phyloP scores from a whole-genome alignment of 2,329 filamentous ascomycete genomes.

The Epichloe festucae region DNA sequence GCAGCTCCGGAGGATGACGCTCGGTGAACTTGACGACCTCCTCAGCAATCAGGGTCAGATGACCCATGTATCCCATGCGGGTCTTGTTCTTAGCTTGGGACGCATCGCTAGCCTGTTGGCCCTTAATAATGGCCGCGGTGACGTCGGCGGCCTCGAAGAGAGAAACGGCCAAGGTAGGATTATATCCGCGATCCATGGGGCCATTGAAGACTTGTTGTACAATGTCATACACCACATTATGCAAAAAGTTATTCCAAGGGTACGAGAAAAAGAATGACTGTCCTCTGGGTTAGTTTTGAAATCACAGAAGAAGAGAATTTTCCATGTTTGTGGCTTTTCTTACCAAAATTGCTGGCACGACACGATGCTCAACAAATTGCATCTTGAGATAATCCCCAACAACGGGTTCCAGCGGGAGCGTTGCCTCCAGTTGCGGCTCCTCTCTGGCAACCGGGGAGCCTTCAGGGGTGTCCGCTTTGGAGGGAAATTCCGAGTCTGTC shows the following conservation, averaged over 20 bases:
- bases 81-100: constrained; percentile 75
- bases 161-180: constrained; percentile 77
- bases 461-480: neutral
- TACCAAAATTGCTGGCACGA: constrained; percentile 91
- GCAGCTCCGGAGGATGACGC: constrained; percentile 74
- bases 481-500: neutral
- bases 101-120: constrained; percentile 75
- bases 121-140: constrained; percentile 82
- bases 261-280: constrained; percentile 97
- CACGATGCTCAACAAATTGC: constrained; percentile 86
- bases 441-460: constrained; percentile 4
- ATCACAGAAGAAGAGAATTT: neutral
- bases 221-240: constrained; percentile 98
- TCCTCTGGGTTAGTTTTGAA: constrained; percentile 1
- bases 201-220: constrained; percentile 99
- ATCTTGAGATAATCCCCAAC: constrained; percentile 93
- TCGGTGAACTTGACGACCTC: constrained; percentile 98
- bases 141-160: constrained; percentile 85
- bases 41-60: constrained; percentile 91
- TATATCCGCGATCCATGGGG: constrained; percentile 91
- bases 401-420: constrained; percentile 44
- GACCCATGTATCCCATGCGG: constrained; percentile 95
- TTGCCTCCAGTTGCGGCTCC: constrained; percentile 7
- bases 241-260: constrained; percentile 98
- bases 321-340: constrained; percentile 21